A percentile compares a stretch with the other conserved stretches of the same genome.
Evolutionary conservation across 1,284 basidiomycete genomes (phyloP).

Genomic region (Tilletiaria anomala): DNA sequence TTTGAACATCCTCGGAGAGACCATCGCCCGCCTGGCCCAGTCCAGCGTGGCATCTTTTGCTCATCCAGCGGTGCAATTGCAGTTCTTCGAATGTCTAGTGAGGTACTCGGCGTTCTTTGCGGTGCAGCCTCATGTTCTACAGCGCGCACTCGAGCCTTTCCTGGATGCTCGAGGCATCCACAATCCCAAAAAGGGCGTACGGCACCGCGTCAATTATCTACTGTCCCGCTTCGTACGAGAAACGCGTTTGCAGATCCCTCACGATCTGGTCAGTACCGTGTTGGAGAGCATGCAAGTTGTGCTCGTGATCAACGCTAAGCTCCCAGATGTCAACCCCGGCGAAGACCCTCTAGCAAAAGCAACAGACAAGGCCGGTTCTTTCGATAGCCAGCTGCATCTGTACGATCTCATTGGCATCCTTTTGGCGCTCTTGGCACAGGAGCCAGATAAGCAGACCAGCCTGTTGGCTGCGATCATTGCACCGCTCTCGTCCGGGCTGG

Average conservation of each 20-base stretch:
- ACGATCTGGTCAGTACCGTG: neutral
- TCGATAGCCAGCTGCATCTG: constrained; percentile 85
- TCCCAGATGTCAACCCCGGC: constrained; percentile 24
- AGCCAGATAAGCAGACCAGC: constrained; percentile 54
- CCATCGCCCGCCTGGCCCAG: constrained; percentile 67
- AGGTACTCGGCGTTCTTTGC: constrained; percentile 88
- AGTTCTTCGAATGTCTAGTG: constrained; percentile 82
- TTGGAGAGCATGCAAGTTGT: neutral
- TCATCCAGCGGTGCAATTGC: constrained; percentile 70
- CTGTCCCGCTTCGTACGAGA: constrained; percentile 71
- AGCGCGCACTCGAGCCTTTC: constrained; percentile 63
- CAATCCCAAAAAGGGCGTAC: constrained; percentile 56
- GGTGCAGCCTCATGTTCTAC: constrained; percentile 64
- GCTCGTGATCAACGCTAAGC: neutral
- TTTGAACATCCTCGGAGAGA: constrained; percentile 76
- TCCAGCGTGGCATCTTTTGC: constrained; percentile 71
- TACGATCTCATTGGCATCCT: constrained; percentile 84
- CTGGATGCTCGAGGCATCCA: constrained; percentile 81
- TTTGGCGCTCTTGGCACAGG: constrained; percentile 58
- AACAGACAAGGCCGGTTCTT: constrained; percentile 55
- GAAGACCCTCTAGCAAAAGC: constrained; percentile 60
- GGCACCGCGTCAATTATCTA: constrained; percentile 78
- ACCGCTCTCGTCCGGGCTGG: constrained; percentile 66
- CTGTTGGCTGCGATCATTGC: constrained; percentile 56
- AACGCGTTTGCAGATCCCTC: neutral